Percentiles rank a stretch among this genome's conserved stretches.
Conservation (phyloP, 2,329 filamentous ascomycete species). For the Trichoderma cornu-damae region DNA sequence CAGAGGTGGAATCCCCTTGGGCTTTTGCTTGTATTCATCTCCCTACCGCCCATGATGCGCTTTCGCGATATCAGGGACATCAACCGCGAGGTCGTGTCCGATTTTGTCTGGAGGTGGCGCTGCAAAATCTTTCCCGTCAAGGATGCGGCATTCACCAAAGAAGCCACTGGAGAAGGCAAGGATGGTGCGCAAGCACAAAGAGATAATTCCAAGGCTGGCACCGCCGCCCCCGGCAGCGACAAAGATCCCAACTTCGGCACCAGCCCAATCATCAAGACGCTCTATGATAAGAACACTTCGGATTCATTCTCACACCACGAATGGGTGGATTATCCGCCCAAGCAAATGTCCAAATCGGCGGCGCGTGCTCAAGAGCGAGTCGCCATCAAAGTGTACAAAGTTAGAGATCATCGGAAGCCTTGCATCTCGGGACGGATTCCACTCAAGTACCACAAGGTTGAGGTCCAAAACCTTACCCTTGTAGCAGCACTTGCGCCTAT, state of each 20-base stretch:
- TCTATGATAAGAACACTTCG: slow-evolving; percentile 36
- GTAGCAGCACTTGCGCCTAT: slow-evolving; percentile 41
- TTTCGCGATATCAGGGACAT: slow-evolving; percentile 12
- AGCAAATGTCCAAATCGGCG: slow-evolving; percentile 37
- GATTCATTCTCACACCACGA: slow-evolving; percentile 24
- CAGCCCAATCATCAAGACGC: slow-evolving; percentile 34
- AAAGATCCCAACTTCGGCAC: slow-evolving; percentile 29
- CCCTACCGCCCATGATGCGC: background rate
- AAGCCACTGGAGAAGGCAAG: slow-evolving; percentile 20
- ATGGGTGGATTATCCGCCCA: slow-evolving; percentile 41
- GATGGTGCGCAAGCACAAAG: background rate
- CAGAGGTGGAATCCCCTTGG: background rate
- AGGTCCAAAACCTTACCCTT: slow-evolving; percentile 40
- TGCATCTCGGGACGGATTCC: slow-evolving; percentile 36
- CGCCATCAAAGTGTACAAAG: slow-evolving; percentile 44
- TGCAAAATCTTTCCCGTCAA: slow-evolving; percentile 28
- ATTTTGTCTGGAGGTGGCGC: slow-evolving; percentile 31
- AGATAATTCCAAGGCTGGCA: background rate
- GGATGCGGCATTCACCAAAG: slow-evolving; percentile 20
- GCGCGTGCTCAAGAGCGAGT: slow-evolving; percentile 35
- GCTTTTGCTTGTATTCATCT: background rate
- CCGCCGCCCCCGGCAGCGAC: background rate
- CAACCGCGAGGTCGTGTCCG: slow-evolving; percentile 26
- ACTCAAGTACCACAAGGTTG: slow-evolving; percentile 38
- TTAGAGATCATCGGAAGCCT: slow-evolving; percentile 40